Conservation (phyloP, 345 rosid genomes). For the Populus alba region DNA sequence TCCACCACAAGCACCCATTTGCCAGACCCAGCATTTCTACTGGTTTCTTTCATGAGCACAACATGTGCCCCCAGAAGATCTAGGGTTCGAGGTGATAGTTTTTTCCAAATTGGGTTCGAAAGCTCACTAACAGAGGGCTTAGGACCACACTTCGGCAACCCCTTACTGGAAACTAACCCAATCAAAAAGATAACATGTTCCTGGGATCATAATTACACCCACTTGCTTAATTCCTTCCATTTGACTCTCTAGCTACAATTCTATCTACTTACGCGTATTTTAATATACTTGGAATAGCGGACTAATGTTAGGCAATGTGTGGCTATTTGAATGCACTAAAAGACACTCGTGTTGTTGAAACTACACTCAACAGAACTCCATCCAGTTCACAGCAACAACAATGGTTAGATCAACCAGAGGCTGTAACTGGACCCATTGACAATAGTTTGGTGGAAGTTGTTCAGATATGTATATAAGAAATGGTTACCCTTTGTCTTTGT, state of each 20-base stretch:
- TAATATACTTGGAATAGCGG: background rate
- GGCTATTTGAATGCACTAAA: background rate
- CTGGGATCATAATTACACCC: conserved; percentile 14
- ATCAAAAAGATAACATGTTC: background rate
- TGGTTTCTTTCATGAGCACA: conserved; percentile 11
- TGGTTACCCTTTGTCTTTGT: background rate
- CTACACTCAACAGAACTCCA: background rate
- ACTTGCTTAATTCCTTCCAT: background rate
- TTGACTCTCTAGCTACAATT: background rate
- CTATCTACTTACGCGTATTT: background rate
- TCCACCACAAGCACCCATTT: background rate
- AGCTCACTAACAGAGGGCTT: conserved; percentile 1
- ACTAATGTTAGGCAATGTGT: background rate
- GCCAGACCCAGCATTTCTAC: background rate
- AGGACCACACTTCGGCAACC: conserved; percentile 26
- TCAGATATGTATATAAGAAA: background rate
- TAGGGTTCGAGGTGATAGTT: background rate
- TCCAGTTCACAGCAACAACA: background rate
- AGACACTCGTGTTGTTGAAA: background rate
- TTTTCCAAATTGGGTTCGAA: background rate
- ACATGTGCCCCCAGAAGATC: conserved; percentile 26
- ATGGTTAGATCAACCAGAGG: background rate
- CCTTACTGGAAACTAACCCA: conserved; percentile 9
- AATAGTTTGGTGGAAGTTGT: conserved; percentile 19
- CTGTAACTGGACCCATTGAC: conserved; percentile 25